Evolutionary conservation across 2,329 filamentous ascomycete species (phyloP).

Genomic region (Aspergillus versicolor): DNA sequence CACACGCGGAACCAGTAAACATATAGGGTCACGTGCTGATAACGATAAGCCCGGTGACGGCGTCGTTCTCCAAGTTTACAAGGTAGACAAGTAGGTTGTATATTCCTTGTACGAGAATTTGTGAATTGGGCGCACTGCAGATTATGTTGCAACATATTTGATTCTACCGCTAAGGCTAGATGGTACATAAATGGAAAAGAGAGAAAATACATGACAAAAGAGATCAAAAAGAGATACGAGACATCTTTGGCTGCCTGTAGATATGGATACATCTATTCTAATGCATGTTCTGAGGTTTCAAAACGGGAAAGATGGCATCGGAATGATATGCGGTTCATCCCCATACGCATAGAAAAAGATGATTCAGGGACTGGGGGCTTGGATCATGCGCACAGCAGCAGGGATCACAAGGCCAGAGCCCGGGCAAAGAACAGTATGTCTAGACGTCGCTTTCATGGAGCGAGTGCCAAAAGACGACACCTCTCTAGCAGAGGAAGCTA

Average conservation of each 20-base stretch:
- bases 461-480: neutral
- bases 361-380: constrained; percentile 8
- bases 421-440: constrained; percentile 9
- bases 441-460: constrained; percentile 6
- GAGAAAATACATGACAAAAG: constrained; percentile 5
- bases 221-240: constrained; percentile 1
- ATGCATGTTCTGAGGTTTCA: constrained; percentile 22
- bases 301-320: constrained; percentile 16
- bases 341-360: constrained; percentile 14
- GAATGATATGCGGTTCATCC: constrained; percentile 16
- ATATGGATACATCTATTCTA: constrained; percentile 39
- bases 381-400: neutral
- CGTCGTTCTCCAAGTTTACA: neutral
- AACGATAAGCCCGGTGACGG: neutral
- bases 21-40: neutral
- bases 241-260: constrained; percentile 16
- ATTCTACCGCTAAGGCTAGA: constrained; percentile 8
- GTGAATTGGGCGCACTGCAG: neutral
- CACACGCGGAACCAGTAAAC: neutral
- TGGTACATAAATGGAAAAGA: constrained; percentile 4
- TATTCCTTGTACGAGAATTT: no score
- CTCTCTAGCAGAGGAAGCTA: neutral
- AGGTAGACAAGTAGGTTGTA: no score
- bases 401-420: constrained; percentile 6
- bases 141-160: neutral